phyloP scores from a whole-genome alignment of 1,284 basidiomycete genomes.

The Trametes polyzona region DNA sequence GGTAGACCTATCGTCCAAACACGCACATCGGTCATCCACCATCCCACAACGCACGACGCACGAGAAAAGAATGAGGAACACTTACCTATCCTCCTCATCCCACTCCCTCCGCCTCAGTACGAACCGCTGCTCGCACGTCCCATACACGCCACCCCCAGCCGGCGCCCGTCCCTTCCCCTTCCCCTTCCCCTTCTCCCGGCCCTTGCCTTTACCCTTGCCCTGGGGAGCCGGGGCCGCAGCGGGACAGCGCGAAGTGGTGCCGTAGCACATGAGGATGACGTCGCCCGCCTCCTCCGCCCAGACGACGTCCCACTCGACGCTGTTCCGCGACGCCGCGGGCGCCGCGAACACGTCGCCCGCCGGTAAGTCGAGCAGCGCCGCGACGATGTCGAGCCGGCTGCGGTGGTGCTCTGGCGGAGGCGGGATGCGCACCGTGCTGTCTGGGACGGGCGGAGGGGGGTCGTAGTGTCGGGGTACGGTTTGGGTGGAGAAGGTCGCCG shows the following conservation, averaged over 20 bases:
- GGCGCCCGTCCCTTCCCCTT: neutral
- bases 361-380: slow-evolving; percentile 28
- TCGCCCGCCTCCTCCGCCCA: slow-evolving; percentile 25
- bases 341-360: slow-evolving; percentile 11
- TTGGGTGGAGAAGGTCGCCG: slow-evolving; percentile 28
- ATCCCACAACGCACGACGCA: neutral
- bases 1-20: slow-evolving; percentile 13
- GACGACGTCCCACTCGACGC: slow-evolving; percentile 30
- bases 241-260: slow-evolving; percentile 1
- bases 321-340: neutral
- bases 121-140: slow-evolving; percentile 37
- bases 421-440: too few species aligned
- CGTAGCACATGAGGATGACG: slow-evolving; percentile 31
- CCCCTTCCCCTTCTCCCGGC: neutral
- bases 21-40: neutral
- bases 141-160: neutral
- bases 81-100: slow-evolving; percentile 36
- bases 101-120: slow-evolving; percentile 37
- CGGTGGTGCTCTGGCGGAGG: neutral
- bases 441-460: neutral
- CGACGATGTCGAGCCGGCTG: slow-evolving; percentile 26
- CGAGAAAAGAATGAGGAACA: neutral
- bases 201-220: neutral
- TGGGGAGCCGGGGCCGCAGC: neutral
- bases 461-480: neutral